Conservation (phyloP, 2,329 filamentous ascomycete genomes). For the Ceratocystis huliohia region DNA sequence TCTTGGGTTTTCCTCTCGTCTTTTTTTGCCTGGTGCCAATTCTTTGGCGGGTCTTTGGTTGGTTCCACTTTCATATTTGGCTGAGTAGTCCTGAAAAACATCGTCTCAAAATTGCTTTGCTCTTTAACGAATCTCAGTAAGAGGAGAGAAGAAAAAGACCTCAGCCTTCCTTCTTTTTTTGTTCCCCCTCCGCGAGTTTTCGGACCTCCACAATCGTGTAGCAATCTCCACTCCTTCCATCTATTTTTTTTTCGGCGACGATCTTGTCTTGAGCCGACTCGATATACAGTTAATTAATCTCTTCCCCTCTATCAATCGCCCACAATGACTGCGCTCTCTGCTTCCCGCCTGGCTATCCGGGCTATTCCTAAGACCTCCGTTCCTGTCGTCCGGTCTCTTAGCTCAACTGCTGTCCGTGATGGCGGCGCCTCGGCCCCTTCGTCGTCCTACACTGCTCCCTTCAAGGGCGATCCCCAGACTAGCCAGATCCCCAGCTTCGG, state of each 20-base stretch:
- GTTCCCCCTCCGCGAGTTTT: constrained; percentile 23
- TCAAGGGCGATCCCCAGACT: constrained; percentile 45
- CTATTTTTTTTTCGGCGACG: constrained; percentile 5
- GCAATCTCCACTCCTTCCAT: constrained; percentile 19
- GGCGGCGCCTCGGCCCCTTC: constrained; percentile 30
- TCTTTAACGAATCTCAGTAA: constrained; percentile 6
- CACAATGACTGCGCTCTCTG: constrained; percentile 56
- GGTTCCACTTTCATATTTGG: background rate
- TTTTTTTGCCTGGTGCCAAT: constrained; percentile 7
- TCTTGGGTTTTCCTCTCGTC: background rate
- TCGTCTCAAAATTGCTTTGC: constrained; percentile 10
- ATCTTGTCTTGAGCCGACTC: background rate
- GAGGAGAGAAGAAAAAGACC: constrained; percentile 33
- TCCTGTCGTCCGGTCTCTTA: constrained; percentile 41
- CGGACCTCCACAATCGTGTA: constrained; percentile 21
- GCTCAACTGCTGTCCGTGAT: constrained; percentile 40
- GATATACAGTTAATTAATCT: background rate
- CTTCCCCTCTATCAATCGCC: constrained; percentile 22
- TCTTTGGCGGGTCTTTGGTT: constrained; percentile 14
- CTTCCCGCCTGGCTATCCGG: constrained; percentile 58
- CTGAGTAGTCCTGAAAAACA: constrained; percentile 12
- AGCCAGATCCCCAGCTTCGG: constrained; percentile 78
- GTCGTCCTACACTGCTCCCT: constrained; percentile 47
- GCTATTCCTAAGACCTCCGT: constrained; percentile 33
- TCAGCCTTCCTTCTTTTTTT: constrained; percentile 29